phyloP scores from a whole-genome alignment of 1,139 yeast species.

The Diutina pseudorugosa region DNA sequence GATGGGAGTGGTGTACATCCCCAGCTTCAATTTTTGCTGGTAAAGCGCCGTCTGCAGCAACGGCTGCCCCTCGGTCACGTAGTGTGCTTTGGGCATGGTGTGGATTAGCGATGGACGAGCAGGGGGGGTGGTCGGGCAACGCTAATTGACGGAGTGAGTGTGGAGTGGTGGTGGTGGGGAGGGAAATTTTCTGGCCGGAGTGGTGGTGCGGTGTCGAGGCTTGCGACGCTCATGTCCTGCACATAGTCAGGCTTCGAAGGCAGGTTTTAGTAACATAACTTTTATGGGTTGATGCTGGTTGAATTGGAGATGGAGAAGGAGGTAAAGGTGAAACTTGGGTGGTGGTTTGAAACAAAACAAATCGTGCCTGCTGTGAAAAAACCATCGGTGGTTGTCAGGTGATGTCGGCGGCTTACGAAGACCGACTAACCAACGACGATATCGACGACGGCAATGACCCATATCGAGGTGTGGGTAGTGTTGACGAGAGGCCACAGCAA shows the following conservation, averaged over 20 bases:
- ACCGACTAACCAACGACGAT: too few species aligned
- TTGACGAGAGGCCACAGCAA: not conserved
- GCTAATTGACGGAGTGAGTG: not conserved
- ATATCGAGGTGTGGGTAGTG: not conserved
- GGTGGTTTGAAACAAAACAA: too few species aligned
- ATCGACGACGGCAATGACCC: too few species aligned
- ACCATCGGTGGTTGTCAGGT: too few species aligned
- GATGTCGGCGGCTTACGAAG: too few species aligned
- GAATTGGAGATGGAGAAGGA: too few species aligned
- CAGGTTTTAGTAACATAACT: not conserved
- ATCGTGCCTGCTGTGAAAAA: too few species aligned
- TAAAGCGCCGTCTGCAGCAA: conserved; percentile 65
- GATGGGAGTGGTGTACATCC: conserved; percentile 62
- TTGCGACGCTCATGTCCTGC: not conserved
- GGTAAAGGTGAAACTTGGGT: not conserved
- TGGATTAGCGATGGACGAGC: not conserved
- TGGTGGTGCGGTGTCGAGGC: not conserved
- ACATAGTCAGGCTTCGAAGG: not conserved
- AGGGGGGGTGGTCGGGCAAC: too few species aligned
- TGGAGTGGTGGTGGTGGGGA: not conserved
- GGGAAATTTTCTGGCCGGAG: not conserved
- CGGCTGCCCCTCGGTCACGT: conserved; percentile 59
- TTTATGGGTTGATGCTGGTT: not conserved
- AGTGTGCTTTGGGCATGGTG: conserved; percentile 12
- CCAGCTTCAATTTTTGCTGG: conserved; percentile 66